Evolutionary conservation across 2,329 filamentous ascomycete species (phyloP), one percentile per base, ranked within the genome.

Genomic region (Fusarium zealandicum): DNA sequence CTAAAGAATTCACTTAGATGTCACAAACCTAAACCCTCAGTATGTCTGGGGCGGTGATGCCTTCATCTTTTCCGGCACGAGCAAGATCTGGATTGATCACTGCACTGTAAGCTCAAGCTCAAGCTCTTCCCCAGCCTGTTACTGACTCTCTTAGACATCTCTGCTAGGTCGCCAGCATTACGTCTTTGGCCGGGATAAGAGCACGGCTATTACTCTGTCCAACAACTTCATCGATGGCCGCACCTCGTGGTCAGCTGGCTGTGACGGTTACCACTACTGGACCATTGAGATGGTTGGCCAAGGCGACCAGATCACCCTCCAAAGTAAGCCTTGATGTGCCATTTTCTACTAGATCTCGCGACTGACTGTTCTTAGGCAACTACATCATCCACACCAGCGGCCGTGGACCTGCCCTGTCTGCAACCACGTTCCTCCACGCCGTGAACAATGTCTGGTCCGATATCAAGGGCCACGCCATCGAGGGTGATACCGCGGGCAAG

Each of bases 251-350:
- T 79, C 76, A 1, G 71, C 76, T 9, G 70, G 70, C 20, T 80
- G 78, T 58, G 75, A 80, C 50, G 69, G 68, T 18, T 70, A 80
- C 37, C 77, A 79, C 61, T 81, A 81, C 70, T 80, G 78, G 78
- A 50, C 48, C 0, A 46, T 61, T 14, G 58, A 61, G 36, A 52
- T 61, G 52, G 58, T 61, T 5, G 56, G 58, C 3, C 6, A 59
- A 7, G 56, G 38, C 1, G 56, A 61, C 6, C 40, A 50, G 6
- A 57, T 61, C 1, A 61, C 58, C 3, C n/a, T 60, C 1, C 53
- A 51, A 12, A 51, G 52, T 55, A 42, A 2, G 13, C 13, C 13
- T 3, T 7, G 7, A 5, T 22, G 20, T 16, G 8, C 25, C 5
- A 9, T 6, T 4, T n/a, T n/a, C n/a, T n/a, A n/a, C n/a, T n/a